Base-by-base conservation (phyloP, 2,329 filamentous ascomycete genomes). In the Didymella exigua region DNA sequence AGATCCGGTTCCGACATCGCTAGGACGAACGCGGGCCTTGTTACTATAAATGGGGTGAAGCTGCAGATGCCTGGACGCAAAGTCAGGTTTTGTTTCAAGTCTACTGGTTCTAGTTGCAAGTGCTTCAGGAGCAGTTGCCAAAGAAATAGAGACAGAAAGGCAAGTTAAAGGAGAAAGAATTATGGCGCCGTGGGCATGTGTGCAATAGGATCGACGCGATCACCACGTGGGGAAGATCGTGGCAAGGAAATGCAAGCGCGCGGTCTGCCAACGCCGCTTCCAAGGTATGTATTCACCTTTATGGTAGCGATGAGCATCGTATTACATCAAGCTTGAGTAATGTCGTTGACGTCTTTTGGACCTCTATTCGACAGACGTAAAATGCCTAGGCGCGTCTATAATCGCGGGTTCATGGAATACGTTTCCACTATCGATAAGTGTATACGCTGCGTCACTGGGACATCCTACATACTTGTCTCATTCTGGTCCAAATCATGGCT, bases 1-100 rank as follows among this genome's bases (percentile, higher is more conserved):
- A 82, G 69, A 68, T 81, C 77, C 18, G 76, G 73, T 61, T 81
- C 78, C 5, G 73, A 67, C 71, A 73, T 77, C 46, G 27, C 59
- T 48, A 29, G 8, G 11, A 21, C 27, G n/a, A 37, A 21, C 9
- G 41, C 24, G 36, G 19, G 13, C 13, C 36, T 38, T 13, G 10
- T 13, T 5, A 5, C 18, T 34, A 4, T 36, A 16, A 13, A 13
- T 41, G 9, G 1, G 24, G 24, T 19, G 16, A 8, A n/a, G 26
- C n/a, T 23, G 3, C 21, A 14, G n/a, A n/a, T n/a, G n/a, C n/a
- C n/a, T n/a, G n/a, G 18, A 21, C 31, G 34, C 23, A 27, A 37
- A 1, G 4, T 30, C 2, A 16, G 23, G 18, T 24, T 34, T 36
- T 10, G 11, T 33, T 23, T n/a, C n/a, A 36, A 11, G 9, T 13